phyloP scores from a whole-genome alignment of 2,329 filamentous ascomycete genomes.

The Drechslerella coelobrocha region DNA sequence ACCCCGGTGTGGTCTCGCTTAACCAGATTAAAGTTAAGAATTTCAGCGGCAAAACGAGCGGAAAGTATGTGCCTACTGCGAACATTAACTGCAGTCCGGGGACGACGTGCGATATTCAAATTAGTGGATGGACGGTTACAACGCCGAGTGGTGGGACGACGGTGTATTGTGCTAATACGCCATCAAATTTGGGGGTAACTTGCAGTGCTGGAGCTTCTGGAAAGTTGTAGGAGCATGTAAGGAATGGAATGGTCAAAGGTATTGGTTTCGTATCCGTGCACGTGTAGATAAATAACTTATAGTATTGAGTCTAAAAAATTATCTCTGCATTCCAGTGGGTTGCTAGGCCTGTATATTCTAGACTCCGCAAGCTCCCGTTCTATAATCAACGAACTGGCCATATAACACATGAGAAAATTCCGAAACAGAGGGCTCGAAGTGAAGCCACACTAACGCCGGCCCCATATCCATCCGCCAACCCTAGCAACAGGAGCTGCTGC shows the following conservation, averaged over 20 bases:
- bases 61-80: slow-evolving; percentile 57
- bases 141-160: slow-evolving; percentile 56
- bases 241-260: background rate
- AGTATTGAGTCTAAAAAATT: background rate
- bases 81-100: slow-evolving; percentile 59
- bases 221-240: background rate
- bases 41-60: slow-evolving; percentile 59
- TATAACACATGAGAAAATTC: too few species aligned
- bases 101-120: slow-evolving; percentile 58
- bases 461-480: background rate
- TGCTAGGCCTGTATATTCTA: too few species aligned
- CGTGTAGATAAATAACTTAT: background rate
- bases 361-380: too few species aligned
- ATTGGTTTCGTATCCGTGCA: too few species aligned
- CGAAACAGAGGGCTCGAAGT: too few species aligned
- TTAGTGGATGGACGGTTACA: slow-evolving; percentile 57
- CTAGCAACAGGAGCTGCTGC: slow-evolving; percentile 1
- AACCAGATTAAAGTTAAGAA: slow-evolving; percentile 58
- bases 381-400: too few species aligned
- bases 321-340: too few species aligned
- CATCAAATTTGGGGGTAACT: slow-evolving; percentile 55
- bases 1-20: slow-evolving; percentile 57
- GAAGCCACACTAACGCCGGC: background rate
- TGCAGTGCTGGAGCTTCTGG: slow-evolving; percentile 54
- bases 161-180: slow-evolving; percentile 57